Base-by-base conservation (phyloP, 164 flowering plant genomes). In the Houttuynia cordata region DNA sequence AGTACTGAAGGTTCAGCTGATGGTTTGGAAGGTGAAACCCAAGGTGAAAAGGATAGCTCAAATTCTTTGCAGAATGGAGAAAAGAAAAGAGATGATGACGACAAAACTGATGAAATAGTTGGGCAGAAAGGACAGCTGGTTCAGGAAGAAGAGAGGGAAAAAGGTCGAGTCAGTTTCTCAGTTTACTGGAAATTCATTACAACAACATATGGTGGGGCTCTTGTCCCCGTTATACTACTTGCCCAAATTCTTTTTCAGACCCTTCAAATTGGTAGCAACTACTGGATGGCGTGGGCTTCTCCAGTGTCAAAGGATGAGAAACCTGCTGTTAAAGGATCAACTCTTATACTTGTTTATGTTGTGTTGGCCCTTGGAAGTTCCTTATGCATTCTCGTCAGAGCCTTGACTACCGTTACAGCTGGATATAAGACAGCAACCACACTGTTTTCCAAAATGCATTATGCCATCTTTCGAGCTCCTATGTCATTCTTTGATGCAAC, bases 401-500 rank as follows among this genome's bases (percentile, higher is more conserved):
- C 86, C 41, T 55, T 73, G 50, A 75, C 82, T 64, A 70, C 79
- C 52, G 84, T 54, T 10, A 83, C 85, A 7, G 87, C 79, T 52
- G 89, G 83, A 20, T 88, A 76, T 67, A 82, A 82, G 68, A 80
- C 95, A 3, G 96, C 99, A 7, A 79, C 82, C 12, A 19, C 72
- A 42, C 86, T 93, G 50, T 93, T 93, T 76, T 70, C 76, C 50
- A 83, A 81, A 65, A 83, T 93, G 97, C 99, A 87, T 67, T 21
- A 56, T 1, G 78, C 83, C 75, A 77, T 93, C 53, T 88, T 93
- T 69, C 95, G 96, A 56, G 88, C 96, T 6, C 93, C 95, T 37
- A 88, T 93, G 99, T 86, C 95, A 50, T 93, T 90, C 74, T 90
- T 88, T 72, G 99, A 93, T 80, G 53, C 99, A 58, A 93, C 99